Base-by-base conservation (phyloP, 192 early-diverging fungal genomes). In the Dimargaris cristalligena region DNA sequence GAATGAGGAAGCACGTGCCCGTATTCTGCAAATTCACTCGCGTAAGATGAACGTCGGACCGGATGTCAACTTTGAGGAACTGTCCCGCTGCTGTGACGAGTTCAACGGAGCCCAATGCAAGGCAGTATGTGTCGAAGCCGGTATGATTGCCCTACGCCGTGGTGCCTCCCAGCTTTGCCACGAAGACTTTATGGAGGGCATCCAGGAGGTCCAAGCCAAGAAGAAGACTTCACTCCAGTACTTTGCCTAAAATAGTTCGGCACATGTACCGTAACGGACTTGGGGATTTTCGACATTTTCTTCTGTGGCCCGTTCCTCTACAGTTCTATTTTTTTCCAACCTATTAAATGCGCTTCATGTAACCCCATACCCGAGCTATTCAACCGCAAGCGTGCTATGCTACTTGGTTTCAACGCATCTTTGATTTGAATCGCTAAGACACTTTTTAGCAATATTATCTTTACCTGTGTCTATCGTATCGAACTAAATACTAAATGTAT, bases 21-120 rank as follows among this genome's bases (percentile, higher is more conserved):
- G 86, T 48, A 98, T 98, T 66, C 78, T 98, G 65, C 89, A 92
- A 70, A 98, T 98, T 52, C 95, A 98, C 66, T 92, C 91, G 34
- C 85, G 95, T 59, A 96, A 96, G 74, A 99, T 99, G 95, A 94
- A 86, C 46, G 88, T 96, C n/a, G 80, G 80, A 25, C 68, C 78
- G 34, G 86, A 93, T 64, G 90, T 96, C 61, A 95, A 99, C 77
- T 96, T 86, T 80, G 92, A 92, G 25, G 95, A 99, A 73, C 74
- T 99, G 44, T 85, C 92, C 11, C 74, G 95, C 46, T 87, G 81
- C 28, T 95, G 92, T 71, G 92, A 99, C 67, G 95, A 99, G 71
- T 99, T 99, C 65, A 99, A 99, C 63, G 95, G 95, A 32, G 95
- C 95, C 11, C 95, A 99, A 68, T 93, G 89, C 79, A 99, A 99